A percentile compares a stretch with the other conserved stretches of the same genome.
phyloP scores from a whole-genome alignment of 2,329 filamentous ascomycete species.

The Zopfia rhizophila region DNA sequence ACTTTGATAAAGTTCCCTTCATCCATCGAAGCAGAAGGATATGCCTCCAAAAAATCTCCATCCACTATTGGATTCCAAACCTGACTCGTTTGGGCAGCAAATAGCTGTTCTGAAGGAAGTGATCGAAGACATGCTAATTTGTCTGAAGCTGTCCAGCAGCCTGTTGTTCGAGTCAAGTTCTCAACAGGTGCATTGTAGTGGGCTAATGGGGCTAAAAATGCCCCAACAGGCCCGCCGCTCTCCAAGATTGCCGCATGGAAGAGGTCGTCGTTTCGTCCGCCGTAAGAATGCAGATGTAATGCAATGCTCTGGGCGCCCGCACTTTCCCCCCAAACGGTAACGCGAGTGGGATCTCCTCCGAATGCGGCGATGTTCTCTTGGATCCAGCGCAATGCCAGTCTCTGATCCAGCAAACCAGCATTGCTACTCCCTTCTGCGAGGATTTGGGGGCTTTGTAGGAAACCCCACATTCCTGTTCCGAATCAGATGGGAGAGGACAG shows the following conservation, averaged over 20 bases:
- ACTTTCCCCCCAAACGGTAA: conserved; percentile 36
- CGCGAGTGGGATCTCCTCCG: conserved; percentile 44
- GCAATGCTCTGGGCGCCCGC: conserved; percentile 53
- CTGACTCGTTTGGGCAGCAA: conserved; percentile 8
- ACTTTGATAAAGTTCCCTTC: conserved; percentile 68
- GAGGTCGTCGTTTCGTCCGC: conserved; percentile 53
- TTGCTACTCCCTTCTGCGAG: conserved; percentile 62
- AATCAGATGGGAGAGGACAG: no score
- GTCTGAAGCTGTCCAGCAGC: conserved; percentile 10
- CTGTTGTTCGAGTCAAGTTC: conserved; percentile 2
- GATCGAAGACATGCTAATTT: conserved; percentile 11
- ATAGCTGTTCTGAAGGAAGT: conserved; percentile 9
- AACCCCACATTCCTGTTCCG: conserved; percentile 67
- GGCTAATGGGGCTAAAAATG: conserved; percentile 4
- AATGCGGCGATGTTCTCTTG: conserved; percentile 47
- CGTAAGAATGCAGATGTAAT: conserved; percentile 50
- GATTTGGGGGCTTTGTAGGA: conserved; percentile 65
- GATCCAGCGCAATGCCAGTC: conserved; percentile 53
- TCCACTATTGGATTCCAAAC: conserved; percentile 23
- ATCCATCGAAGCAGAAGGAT: conserved; percentile 5
- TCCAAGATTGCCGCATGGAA: conserved; percentile 55
- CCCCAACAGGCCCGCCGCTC: conserved; percentile 38
- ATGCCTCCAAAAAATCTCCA: conserved; percentile 15
- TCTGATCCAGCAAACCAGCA: conserved; percentile 52
- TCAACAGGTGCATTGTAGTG: conserved; percentile 15